Conservation (phyloP, 176 grass and related monocot species). For the Puccinellia tenuiflora region DNA sequence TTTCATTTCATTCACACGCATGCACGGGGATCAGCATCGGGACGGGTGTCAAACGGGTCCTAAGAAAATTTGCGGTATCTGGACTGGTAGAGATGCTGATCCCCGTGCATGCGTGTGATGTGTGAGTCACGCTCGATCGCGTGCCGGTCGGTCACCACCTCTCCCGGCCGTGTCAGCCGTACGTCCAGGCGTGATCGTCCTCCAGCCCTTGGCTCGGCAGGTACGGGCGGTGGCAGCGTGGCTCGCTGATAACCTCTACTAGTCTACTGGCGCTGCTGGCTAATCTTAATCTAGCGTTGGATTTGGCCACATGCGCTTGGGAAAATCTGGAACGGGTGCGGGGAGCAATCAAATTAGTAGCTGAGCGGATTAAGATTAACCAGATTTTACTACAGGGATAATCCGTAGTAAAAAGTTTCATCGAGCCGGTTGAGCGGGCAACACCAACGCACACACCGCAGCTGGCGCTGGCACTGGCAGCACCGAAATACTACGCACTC, state of each 20-base stretch:
- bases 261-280: not conserved
- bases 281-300: not conserved
- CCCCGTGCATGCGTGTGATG: no score
- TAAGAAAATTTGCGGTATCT: no score
- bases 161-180: no score
- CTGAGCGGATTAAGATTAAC: not conserved
- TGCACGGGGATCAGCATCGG: no score
- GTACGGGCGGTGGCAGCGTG: not conserved
- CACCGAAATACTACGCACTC: no score
- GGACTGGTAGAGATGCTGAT: no score
- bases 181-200: no score
- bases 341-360: not conserved
- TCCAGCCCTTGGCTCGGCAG: not conserved
- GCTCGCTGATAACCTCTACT: not conserved
- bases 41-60: no score
- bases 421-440: not conserved
- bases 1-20: no score
- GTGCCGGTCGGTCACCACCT: not conserved
- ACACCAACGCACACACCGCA: no score
- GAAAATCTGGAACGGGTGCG: not conserved
- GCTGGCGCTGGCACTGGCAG: no score
- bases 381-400: no score
- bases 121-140: not conserved
- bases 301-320: not conserved
- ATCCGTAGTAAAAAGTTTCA: not conserved